Evolutionary conservation across 75 land plant genomes (phyloP).

Genomic region (Sequoiadendron giganteum): DNA sequence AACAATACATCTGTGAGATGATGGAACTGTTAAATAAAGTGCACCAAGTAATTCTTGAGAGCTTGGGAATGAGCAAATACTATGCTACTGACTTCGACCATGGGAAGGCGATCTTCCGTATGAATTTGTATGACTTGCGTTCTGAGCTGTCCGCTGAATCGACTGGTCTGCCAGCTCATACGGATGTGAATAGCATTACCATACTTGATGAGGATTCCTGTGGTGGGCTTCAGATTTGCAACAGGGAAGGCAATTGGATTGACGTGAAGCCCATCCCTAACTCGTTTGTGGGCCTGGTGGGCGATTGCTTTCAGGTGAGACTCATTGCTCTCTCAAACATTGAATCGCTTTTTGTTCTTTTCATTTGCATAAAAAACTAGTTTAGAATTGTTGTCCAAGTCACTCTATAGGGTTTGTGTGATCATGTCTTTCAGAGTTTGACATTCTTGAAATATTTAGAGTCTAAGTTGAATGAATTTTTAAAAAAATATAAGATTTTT

Average conservation of each 20-base stretch:
- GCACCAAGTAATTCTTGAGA: slow-evolving; percentile 23
- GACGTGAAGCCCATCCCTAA: slow-evolving; percentile 2
- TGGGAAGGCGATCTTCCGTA: slow-evolving; percentile 10
- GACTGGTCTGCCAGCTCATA: background rate
- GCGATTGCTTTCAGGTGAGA: slow-evolving; percentile 3
- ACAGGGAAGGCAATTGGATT: slow-evolving; percentile 30
- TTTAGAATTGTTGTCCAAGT: too few relatives aligned
- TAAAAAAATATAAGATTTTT: too few relatives aligned
- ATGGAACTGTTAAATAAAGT: slow-evolving; percentile 8
- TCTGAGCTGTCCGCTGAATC: background rate
- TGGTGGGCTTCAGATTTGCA: slow-evolving; percentile 27
- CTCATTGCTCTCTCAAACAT: background rate
- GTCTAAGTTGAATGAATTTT: too few relatives aligned
- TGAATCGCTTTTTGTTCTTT: too few relatives aligned
- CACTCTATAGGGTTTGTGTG: too few relatives aligned
- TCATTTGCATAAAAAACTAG: too few relatives aligned
- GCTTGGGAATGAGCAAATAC: slow-evolving; percentile 19
- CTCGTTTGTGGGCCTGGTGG: slow-evolving; percentile 20
- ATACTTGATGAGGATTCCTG: slow-evolving; percentile 30
- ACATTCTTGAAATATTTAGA: too few relatives aligned
- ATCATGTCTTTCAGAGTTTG: too few relatives aligned
- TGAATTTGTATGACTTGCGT: slow-evolving; percentile 15
- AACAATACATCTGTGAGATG: background rate
- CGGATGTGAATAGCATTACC: slow-evolving; percentile 28
- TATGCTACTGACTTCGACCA: slow-evolving; percentile 9